phyloP scores from a whole-genome alignment of 768 basidiomycete species.

The Boletus fagicola region DNA sequence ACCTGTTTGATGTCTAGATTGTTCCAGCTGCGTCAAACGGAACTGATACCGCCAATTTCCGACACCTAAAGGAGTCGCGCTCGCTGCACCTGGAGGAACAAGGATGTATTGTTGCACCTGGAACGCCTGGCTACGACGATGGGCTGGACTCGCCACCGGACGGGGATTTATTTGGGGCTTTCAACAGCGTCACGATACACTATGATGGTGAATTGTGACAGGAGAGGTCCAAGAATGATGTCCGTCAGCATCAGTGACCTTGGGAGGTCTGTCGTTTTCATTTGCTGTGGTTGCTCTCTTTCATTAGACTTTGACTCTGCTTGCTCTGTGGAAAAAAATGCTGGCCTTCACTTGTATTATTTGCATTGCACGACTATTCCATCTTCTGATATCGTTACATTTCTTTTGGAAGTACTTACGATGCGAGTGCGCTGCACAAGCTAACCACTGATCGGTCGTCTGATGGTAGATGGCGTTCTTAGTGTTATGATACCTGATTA shows the following conservation, averaged over 20 bases:
- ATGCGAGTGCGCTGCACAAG: constrained; percentile 17
- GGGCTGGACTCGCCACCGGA: constrained; percentile 45
- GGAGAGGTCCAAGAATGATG: not conserved
- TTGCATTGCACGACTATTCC: constrained; percentile 29
- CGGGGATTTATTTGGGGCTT: constrained; percentile 78
- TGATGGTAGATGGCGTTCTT: constrained; percentile 23
- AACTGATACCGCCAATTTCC: constrained; percentile 85
- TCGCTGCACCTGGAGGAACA: constrained; percentile 87
- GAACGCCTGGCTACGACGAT: constrained; percentile 43
- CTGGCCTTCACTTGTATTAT: constrained; percentile 34
- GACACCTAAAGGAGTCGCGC: constrained; percentile 84
- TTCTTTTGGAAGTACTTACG: constrained; percentile 27
- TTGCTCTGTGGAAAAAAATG: constrained; percentile 21
- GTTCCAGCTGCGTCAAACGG: constrained; percentile 73
- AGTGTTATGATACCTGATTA: constrained; percentile 34
- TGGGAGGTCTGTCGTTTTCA: constrained; percentile 19
- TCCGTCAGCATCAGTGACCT: not conserved
- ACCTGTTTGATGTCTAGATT: constrained; percentile 52
- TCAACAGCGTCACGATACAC: constrained; percentile 86
- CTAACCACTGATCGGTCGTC: constrained; percentile 16
- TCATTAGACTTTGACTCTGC: constrained; percentile 22
- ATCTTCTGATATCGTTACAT: constrained; percentile 16
- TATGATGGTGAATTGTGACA: constrained; percentile 66
- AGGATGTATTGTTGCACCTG: constrained; percentile 35
- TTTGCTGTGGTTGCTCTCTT: constrained; percentile 5